A percentile compares a stretch with the other conserved stretches of the same genome.
These are phyloP conservation scores for Sphaerosporella brunnea DNA, from an alignment of 495 filamentous ascomycete species.

Conservation along the genomic window DNA sequence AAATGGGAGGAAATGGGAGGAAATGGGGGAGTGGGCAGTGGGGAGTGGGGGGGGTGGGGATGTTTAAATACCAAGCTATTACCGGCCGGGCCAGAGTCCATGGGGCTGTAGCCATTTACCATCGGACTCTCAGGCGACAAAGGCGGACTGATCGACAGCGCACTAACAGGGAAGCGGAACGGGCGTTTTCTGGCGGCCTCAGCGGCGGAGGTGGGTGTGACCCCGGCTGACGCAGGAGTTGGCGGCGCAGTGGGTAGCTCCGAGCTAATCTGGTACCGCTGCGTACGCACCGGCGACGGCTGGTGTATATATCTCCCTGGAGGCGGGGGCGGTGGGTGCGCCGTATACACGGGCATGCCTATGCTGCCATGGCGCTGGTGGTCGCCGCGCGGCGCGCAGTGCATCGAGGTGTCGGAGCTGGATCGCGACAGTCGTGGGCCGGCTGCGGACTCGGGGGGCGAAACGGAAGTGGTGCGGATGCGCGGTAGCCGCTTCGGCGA, in stretches of 20 bases:
- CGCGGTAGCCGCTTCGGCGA: neutral
- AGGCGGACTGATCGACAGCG: constrained; percentile 17
- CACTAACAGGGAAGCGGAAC: neutral
- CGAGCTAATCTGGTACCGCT: neutral
- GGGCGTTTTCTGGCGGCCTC: neutral
- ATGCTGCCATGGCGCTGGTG: neutral
- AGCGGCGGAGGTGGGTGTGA: neutral
- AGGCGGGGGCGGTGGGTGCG: neutral
- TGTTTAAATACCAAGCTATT: no score
- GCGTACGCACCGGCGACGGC: neutral
- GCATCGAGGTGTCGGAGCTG: neutral
- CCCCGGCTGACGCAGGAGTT: neutral
- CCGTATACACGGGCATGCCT: neutral
- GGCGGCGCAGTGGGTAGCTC: neutral
- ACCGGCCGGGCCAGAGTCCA: neutral
- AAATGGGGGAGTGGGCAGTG: no score
- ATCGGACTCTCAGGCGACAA: constrained; percentile 16
- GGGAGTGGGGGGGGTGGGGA: no score
- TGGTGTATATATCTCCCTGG: neutral
- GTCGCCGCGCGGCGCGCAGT: neutral
- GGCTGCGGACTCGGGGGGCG: neutral
- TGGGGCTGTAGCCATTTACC: neutral
- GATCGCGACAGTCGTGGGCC: neutral
- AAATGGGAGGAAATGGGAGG: no score
- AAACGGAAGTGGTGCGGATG: neutral